Percentiles rank a stretch among this genome's conserved stretches.
These are phyloP conservation scores for Bacterosira constricta DNA, from an alignment of 108 stramenopile species.

Conservation along the genomic window DNA sequence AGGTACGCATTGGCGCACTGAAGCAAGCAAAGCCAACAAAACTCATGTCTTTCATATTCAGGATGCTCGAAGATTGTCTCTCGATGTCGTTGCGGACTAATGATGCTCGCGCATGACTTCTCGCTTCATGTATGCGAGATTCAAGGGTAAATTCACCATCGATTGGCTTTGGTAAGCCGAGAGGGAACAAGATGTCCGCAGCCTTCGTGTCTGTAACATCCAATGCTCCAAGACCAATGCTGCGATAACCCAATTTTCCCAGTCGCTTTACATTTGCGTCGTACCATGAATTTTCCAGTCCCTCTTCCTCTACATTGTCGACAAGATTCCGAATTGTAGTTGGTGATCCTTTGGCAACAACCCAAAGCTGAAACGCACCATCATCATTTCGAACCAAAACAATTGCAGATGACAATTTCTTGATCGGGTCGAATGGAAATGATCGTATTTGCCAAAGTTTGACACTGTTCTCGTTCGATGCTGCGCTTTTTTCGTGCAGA, in stretches of 20 bases:
- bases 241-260: constrained; percentile 52
- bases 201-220: constrained; percentile 41
- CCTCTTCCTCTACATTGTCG: constrained; percentile 3
- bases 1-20: constrained; percentile 58
- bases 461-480: background rate
- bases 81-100: constrained; percentile 55
- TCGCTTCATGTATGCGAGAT: constrained; percentile 20
- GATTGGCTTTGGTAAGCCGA: constrained; percentile 35
- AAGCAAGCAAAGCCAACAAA: constrained; percentile 68
- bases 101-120: constrained; percentile 5
- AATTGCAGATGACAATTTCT: constrained; percentile 60
- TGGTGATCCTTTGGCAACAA: constrained; percentile 60
- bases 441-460: constrained; percentile 68
- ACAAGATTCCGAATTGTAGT: constrained; percentile 34
- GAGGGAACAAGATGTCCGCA: constrained; percentile 42
- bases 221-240: constrained; percentile 52
- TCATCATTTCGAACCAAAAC: constrained; percentile 41
- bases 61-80: background rate
- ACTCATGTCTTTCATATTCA: constrained; percentile 3
- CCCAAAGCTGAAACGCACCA: constrained; percentile 35
- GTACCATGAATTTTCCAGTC: constrained; percentile 10
- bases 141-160: constrained; percentile 8
- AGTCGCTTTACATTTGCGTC: constrained; percentile 34
- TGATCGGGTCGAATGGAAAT: constrained; percentile 67
- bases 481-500: background rate